phyloP scores from a whole-genome alignment of 2,329 filamentous ascomycete genomes.

The Ophiostoma pallidulum region DNA sequence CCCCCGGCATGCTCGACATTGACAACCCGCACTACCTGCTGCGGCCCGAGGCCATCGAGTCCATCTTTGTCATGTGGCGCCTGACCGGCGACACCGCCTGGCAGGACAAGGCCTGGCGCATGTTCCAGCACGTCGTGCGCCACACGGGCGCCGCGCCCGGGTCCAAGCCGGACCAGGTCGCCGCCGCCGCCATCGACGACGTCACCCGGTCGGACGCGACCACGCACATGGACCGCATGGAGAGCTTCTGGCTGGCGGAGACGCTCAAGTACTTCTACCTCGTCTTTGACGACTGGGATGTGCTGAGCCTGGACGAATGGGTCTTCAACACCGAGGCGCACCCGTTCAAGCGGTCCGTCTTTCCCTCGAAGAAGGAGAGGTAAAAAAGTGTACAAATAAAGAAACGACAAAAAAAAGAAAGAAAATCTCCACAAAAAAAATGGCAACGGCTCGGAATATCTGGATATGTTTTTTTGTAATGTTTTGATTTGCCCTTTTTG shows the following conservation, averaged over 20 bases:
- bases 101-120: constrained; percentile 62
- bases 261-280: constrained; percentile 60
- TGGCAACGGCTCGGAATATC: no score
- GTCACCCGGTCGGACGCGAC: constrained; percentile 39
- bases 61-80: constrained; percentile 68
- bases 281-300: constrained; percentile 48
- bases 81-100: constrained; percentile 57
- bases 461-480: neutral
- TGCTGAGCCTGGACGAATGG: constrained; percentile 53
- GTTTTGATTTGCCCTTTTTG: neutral
- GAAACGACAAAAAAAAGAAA: neutral
- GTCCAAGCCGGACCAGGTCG: constrained; percentile 28
- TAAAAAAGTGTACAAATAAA: no score
- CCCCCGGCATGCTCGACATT: constrained; percentile 46
- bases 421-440: no score
- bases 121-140: constrained; percentile 57
- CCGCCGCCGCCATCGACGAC: constrained; percentile 57
- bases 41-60: constrained; percentile 71
- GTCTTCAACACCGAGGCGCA: constrained; percentile 51
- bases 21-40: constrained; percentile 53
- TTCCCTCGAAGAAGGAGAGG: constrained; percentile 1
- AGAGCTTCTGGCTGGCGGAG: constrained; percentile 66
- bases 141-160: constrained; percentile 44
- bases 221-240: constrained; percentile 52
- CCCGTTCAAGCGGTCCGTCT: constrained; percentile 31